Conservation (phyloP, 108 stramenopile species). For the Nitzschia palea region DNA sequence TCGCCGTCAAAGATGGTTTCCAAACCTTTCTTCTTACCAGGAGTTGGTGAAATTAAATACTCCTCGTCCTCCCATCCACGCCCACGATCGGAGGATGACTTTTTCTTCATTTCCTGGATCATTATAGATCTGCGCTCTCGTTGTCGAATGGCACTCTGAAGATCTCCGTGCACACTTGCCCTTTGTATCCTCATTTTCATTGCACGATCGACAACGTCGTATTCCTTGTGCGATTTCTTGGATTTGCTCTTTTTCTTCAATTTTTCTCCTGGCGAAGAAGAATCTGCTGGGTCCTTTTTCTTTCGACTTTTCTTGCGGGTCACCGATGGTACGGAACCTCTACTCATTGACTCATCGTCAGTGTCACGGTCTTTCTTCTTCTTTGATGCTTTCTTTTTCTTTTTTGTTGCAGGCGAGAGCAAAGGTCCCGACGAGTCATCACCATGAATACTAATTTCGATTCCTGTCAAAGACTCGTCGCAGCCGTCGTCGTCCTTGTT, state of each 20-base stretch:
- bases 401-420: background rate
- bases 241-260: background rate
- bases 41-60: constrained; percentile 7
- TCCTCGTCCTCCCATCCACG: background rate
- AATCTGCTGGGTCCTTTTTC: background rate
- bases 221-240: background rate
- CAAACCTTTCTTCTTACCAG: background rate
- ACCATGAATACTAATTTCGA: constrained; percentile 2
- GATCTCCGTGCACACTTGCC: constrained; percentile 2
- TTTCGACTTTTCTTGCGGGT: background rate
- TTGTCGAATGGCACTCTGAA: background rate
- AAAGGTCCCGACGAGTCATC: background rate
- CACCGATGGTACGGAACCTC: background rate
- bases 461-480: background rate
- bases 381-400: constrained; percentile 1
- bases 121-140: background rate
- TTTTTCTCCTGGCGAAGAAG: background rate
- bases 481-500: background rate
- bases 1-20: background rate
- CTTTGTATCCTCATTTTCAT: background rate
- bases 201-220: constrained; percentile 7
- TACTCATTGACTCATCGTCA: constrained; percentile 5
- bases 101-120: background rate
- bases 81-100: background rate
- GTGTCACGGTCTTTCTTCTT: constrained; percentile 2